Evolutionary conservation across 371 early-diverging fungal species (phyloP), one percentile per base, ranked within the genome.

Genomic region (Apophysomyces elegans): DNA sequence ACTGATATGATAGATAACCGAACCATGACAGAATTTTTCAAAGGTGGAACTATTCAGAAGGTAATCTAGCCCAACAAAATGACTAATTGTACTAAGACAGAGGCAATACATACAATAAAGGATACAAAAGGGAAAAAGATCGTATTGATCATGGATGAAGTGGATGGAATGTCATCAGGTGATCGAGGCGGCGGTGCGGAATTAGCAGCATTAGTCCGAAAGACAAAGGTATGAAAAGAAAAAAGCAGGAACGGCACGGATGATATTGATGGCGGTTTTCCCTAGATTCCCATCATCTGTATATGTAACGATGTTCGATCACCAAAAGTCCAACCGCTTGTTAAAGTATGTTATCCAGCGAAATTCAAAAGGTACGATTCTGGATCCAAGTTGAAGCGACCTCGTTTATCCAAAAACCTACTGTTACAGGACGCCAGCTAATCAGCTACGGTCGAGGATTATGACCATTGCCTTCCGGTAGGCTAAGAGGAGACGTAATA

Each of bases 151-250:
- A 99, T 99, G 99, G 99, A 99, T 83, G 99, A 99, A 77, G 97
- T 99, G 0, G 99, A 99, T 79, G 99, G 99, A 37, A 99, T 99
- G 99, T 92, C 97, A 5, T 92, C 90, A 43, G 98, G 99, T 47
- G 99, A 99, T 79, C 90, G 99, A 44, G 99, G 99, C 56, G 99
- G 99, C 16, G 81, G 88, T 7, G 88, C 90, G 0, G 98, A 99
- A 79, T 83, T 99, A 44, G 96, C 95, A 56, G 75, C 85, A 54
- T 68, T 99, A 37, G 95, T 99, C 70, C 96, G 95, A 78, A 93
- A 91, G 50, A 90, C 96, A 11, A 91, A 91, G 74, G 93, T 90
- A 72, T 71, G 67, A 37, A 11, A 37, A 6, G 7, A 18, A 47
- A 21, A 21, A 21, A 18, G 3, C 21, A 7, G n/a, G 5, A 9